Percentiles rank a stretch among this genome's conserved stretches.
Conservation (phyloP, 2,329 filamentous ascomycete species). For the Chlorencoelia australis region DNA sequence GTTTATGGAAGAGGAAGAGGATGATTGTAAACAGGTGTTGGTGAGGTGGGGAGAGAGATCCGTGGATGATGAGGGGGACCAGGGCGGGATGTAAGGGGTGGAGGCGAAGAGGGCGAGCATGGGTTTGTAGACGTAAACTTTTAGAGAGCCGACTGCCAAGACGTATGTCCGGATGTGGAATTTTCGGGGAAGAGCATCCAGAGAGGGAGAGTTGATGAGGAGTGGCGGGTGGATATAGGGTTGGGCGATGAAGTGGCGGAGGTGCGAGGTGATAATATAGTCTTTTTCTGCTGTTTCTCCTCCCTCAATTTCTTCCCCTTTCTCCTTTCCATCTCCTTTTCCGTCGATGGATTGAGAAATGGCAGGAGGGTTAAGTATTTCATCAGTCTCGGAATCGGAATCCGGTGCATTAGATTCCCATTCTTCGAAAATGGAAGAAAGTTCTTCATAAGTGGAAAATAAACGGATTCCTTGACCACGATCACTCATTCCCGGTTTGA, state of each 20-base stretch:
- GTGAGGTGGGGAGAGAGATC: constrained; percentile 73
- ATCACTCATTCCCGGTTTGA: constrained; percentile 97
- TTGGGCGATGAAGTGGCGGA: constrained; percentile 92
- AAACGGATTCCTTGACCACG: constrained; percentile 85
- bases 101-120: constrained; percentile 93
- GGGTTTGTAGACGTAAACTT: constrained; percentile 75
- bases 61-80: constrained; percentile 25
- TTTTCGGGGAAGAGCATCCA: constrained; percentile 43
- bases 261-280: constrained; percentile 72
- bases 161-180: constrained; percentile 95
- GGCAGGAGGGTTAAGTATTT: no score
- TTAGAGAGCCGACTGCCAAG: constrained; percentile 65
- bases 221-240: constrained; percentile 88
- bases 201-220: constrained; percentile 40
- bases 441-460: constrained; percentile 74
- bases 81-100: constrained; percentile 59
- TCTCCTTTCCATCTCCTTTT: constrained; percentile 40
- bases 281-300: constrained; percentile 33
- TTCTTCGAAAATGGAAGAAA: constrained; percentile 80
- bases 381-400: constrained; percentile 56
- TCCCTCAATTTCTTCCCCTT: constrained; percentile 36
- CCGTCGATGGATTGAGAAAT: no score
- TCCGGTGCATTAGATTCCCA: constrained; percentile 69
- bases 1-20: constrained; percentile 41
- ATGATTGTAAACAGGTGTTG: constrained; percentile 82